Percentiles rank a stretch among this genome's conserved stretches.
phyloP scores from a whole-genome alignment of 1,284 basidiomycete genomes.

The Earliella scabrosa region DNA sequence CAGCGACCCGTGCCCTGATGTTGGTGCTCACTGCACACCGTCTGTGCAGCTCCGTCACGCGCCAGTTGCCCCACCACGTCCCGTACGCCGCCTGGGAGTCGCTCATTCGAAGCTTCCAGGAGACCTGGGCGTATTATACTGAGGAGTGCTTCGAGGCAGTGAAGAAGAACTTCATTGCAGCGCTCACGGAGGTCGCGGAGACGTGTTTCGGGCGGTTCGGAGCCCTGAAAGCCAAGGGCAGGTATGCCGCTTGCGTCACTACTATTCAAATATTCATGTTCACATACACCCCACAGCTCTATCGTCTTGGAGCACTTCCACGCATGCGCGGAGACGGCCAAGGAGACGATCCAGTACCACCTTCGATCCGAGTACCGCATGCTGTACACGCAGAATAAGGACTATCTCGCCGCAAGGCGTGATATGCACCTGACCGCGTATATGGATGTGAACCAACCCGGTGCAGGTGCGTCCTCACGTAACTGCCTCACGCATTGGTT shows the following conservation, averaged over 20 bases:
- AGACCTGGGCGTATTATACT: conserved; percentile 44
- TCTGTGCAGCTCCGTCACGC: conserved; percentile 45
- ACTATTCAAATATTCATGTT: background rate
- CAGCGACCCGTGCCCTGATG: background rate
- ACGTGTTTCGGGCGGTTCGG: conserved; percentile 38
- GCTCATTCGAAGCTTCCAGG: conserved; percentile 46
- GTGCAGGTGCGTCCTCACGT: conserved; percentile 24
- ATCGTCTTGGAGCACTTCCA: conserved; percentile 8
- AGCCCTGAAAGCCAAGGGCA: conserved; percentile 31
- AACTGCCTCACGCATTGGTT: too few species aligned
- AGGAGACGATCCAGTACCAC: conserved; percentile 1
- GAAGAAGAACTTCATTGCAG: conserved; percentile 29
- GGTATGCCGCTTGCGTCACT: conserved; percentile 21
- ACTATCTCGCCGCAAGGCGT: conserved; percentile 17
- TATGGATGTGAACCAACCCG: conserved; percentile 1
- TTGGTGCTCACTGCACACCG: background rate
- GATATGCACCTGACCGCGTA: conserved; percentile 22
- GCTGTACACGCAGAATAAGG: conserved; percentile 24
- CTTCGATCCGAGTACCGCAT: conserved; percentile 18
- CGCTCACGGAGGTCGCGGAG: conserved; percentile 28
- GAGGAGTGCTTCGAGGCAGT: conserved; percentile 45
- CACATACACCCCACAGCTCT: background rate
- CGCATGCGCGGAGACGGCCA: background rate
- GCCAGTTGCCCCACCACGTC: conserved; percentile 56
- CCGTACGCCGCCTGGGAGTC: conserved; percentile 54